Percentiles rank a stretch among this genome's conserved stretches.
Evolutionary conservation across 2,329 filamentous ascomycete genomes (phyloP).

Genomic region (Bertia moriformis): DNA sequence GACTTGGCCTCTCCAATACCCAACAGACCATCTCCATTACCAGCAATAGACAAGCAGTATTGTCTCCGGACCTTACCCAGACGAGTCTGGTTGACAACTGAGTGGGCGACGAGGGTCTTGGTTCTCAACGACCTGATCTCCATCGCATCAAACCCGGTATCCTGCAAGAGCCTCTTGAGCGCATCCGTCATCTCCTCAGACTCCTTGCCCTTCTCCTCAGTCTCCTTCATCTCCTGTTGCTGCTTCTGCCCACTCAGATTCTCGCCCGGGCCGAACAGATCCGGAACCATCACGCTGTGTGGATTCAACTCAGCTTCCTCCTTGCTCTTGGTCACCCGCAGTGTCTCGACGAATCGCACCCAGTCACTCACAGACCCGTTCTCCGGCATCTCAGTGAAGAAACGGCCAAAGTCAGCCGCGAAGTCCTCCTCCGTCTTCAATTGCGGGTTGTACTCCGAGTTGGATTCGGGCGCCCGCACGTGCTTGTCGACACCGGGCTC

Average conservation of each 20-base stretch:
- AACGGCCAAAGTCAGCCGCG: background rate
- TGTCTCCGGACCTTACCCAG: constrained; percentile 54
- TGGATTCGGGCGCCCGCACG: background rate
- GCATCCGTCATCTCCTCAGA: constrained; percentile 1
- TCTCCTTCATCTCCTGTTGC: background rate
- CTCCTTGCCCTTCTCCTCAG: background rate
- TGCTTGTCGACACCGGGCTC: constrained; percentile 65
- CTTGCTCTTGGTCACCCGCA: background rate
- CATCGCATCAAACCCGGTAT: constrained; percentile 12
- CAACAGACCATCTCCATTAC: constrained; percentile 51
- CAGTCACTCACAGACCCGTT: background rate
- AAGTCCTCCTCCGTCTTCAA: background rate
- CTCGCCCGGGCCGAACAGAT: background rate
- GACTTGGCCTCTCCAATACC: constrained; percentile 61
- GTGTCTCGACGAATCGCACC: background rate
- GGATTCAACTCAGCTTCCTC: constrained; percentile 1
- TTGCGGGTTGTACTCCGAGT: background rate
- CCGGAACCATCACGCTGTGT: background rate
- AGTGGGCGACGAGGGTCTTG: constrained; percentile 46
- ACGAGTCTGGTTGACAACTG: constrained; percentile 58
- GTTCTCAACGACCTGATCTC: constrained; percentile 23
- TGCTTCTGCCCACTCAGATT: background rate
- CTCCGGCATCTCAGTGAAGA: background rate
- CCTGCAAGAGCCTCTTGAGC: constrained; percentile 2
- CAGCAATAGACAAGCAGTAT: constrained; percentile 52